Conservation (phyloP, 2,329 filamentous ascomycete genomes). For the Sporothrix humicola region DNA sequence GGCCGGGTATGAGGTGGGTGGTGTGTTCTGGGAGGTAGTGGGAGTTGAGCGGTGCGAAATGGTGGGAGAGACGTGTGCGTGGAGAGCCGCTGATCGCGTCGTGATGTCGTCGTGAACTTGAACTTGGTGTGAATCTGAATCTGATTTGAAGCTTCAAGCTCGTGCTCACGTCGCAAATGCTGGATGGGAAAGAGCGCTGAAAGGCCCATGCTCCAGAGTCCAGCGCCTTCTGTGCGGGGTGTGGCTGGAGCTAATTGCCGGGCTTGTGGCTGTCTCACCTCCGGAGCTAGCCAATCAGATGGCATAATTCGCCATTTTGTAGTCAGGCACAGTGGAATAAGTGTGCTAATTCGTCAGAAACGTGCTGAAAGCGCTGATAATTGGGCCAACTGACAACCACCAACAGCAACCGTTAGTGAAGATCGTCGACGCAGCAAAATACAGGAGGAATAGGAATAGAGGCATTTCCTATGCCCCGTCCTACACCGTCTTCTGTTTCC, state of each 20-base stretch:
- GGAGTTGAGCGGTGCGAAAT: background rate
- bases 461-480: slow-evolving; percentile 4
- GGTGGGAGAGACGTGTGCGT: background rate
- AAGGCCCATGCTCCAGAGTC: background rate
- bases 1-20: background rate
- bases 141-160: background rate
- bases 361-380: background rate
- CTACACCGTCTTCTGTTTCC: background rate
- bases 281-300: slow-evolving; percentile 1
- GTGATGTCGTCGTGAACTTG: background rate
- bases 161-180: background rate
- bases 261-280: slow-evolving; percentile 24
- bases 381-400: background rate
- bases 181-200: slow-evolving; percentile 1
- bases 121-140: background rate
- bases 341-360: too few relatives aligned
- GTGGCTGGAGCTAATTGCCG: slow-evolving; percentile 32
- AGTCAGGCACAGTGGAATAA: too few relatives aligned
- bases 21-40: background rate
- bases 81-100: background rate
- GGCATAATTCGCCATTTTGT: background rate
- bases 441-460: background rate
- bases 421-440: slow-evolving; percentile 21
- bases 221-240: background rate
- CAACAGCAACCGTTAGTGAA: slow-evolving; percentile 17